Conservation (phyloP, 164 flowering plant genomes). For the Magnolia sinica region DNA sequence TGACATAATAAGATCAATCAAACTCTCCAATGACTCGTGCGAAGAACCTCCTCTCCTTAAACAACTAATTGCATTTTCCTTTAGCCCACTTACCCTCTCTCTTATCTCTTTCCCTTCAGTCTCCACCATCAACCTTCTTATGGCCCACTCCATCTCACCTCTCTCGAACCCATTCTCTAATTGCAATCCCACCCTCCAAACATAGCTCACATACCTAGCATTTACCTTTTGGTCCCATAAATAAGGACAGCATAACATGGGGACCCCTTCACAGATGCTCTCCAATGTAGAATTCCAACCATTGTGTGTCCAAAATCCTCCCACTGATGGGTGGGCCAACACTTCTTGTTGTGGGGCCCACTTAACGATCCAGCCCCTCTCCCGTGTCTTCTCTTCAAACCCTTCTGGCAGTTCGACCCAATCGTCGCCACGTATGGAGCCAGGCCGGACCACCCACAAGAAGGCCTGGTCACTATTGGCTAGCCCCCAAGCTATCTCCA, state of each 20-base stretch:
- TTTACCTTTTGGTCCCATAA: background rate
- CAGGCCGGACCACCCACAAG: slow-evolving; percentile 34
- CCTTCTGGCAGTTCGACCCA: slow-evolving; percentile 17
- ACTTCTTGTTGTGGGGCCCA: slow-evolving; percentile 54
- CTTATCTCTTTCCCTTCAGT: slow-evolving; percentile 4
- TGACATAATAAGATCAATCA: background rate
- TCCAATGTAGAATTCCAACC: slow-evolving; percentile 33
- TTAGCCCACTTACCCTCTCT: background rate
- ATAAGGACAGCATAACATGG: slow-evolving; percentile 9
- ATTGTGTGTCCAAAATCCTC: slow-evolving; percentile 41
- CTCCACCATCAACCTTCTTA: slow-evolving; percentile 10
- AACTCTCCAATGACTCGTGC: background rate
- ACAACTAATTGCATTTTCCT: background rate
- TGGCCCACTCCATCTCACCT: slow-evolving; percentile 2
- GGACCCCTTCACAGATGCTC: slow-evolving; percentile 9
- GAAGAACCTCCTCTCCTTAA: background rate
- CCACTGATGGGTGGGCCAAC: slow-evolving; percentile 35
- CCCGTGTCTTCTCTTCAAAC: slow-evolving; percentile 24
- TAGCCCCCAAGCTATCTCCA: slow-evolving; percentile 35
- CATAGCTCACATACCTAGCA: slow-evolving; percentile 10
- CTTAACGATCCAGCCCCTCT: slow-evolving; percentile 28
- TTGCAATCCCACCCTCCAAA: slow-evolving; percentile 10
- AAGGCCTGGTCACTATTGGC: slow-evolving; percentile 35
- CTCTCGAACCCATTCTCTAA: slow-evolving; percentile 4
- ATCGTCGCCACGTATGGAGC: background rate